These are phyloP conservation scores for Metschnikowia peoriensis DNA, from an alignment of 805 yeast genomes.

Conservation along the genomic window DNA sequence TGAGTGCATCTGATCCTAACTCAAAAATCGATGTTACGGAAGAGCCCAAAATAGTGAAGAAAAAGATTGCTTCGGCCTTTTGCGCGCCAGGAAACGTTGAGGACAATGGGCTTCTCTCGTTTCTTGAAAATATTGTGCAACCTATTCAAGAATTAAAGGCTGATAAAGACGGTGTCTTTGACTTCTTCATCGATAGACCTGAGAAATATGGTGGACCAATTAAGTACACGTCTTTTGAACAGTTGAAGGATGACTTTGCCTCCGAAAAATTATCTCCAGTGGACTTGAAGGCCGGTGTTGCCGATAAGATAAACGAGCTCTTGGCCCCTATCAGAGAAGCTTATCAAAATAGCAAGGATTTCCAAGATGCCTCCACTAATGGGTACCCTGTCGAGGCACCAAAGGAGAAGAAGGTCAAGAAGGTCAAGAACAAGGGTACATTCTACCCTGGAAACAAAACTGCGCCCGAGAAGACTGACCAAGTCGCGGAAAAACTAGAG, in stretches of 20 bases:
- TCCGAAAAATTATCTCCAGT: constrained; percentile 82
- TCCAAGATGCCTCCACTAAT: constrained; percentile 66
- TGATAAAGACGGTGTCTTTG: constrained; percentile 52
- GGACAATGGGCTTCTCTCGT: constrained; percentile 87
- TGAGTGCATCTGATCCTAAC: constrained; percentile 99
- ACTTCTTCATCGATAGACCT: constrained; percentile 81
- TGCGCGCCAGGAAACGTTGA: constrained; percentile 92
- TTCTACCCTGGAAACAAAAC: constrained; percentile 70
- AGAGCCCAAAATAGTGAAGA: constrained; percentile 81
- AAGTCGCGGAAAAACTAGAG: constrained; percentile 37
- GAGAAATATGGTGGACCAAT: constrained; percentile 97
- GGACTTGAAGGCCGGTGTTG: constrained; percentile 89
- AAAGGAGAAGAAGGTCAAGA: constrained; percentile 65
- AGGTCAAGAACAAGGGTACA: constrained; percentile 85
- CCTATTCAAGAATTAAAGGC: constrained; percentile 81
- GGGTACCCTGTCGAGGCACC: constrained; percentile 82
- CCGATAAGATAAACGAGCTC: constrained; percentile 76
- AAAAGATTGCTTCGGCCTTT: constrained; percentile 88
- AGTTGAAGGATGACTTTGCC: constrained; percentile 69
- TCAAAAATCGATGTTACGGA: constrained; percentile 93
- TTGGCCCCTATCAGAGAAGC: constrained; percentile 83
- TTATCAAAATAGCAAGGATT: constrained; percentile 59
- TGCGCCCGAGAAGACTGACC: constrained; percentile 27
- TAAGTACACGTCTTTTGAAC: constrained; percentile 62
- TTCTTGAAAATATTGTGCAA: constrained; percentile 76